Conservation (phyloP, 139 green algal species). For the Haematococcus sp. region DNA sequence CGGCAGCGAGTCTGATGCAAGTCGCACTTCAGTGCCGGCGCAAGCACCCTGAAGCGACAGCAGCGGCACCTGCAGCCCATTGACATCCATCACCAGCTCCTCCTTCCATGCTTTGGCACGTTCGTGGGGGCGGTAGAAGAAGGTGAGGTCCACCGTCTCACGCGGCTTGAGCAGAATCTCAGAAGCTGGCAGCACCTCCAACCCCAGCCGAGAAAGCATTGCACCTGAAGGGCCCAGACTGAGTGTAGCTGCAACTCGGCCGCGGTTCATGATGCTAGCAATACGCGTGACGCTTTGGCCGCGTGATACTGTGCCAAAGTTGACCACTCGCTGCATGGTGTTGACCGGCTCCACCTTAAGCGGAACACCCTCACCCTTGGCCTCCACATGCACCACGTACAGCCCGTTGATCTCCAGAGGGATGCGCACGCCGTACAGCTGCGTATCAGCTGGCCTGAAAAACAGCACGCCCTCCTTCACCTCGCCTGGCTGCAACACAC, state of each 20-base stretch:
- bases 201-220: constrained; percentile 32
- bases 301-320: constrained; percentile 49
- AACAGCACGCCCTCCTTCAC: constrained; percentile 41
- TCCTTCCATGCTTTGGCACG: constrained; percentile 59
- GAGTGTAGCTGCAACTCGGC: constrained; percentile 41
- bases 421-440: constrained; percentile 37
- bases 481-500: constrained; percentile 61
- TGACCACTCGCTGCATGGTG: constrained; percentile 45
- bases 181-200: constrained; percentile 46
- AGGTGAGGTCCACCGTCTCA: constrained; percentile 56
- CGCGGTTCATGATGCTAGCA: constrained; percentile 59
- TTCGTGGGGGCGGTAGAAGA: constrained; percentile 47
- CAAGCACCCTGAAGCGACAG: constrained; percentile 62
- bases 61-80: constrained; percentile 33
- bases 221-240: constrained; percentile 31
- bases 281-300: constrained; percentile 25
- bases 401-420: constrained; percentile 75
- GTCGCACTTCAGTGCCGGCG: constrained; percentile 65
- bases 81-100: constrained; percentile 50
- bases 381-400: constrained; percentile 60
- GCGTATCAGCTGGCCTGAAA: constrained; percentile 49
- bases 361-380: constrained; percentile 57
- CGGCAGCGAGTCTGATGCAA: constrained; percentile 64
- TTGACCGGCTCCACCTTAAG: constrained; percentile 65
- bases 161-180: constrained; percentile 43